Percentiles rank a stretch among this genome's conserved stretches.
Conservation (phyloP, 2,329 filamentous ascomycete species). For the Didymella pinodella region DNA sequence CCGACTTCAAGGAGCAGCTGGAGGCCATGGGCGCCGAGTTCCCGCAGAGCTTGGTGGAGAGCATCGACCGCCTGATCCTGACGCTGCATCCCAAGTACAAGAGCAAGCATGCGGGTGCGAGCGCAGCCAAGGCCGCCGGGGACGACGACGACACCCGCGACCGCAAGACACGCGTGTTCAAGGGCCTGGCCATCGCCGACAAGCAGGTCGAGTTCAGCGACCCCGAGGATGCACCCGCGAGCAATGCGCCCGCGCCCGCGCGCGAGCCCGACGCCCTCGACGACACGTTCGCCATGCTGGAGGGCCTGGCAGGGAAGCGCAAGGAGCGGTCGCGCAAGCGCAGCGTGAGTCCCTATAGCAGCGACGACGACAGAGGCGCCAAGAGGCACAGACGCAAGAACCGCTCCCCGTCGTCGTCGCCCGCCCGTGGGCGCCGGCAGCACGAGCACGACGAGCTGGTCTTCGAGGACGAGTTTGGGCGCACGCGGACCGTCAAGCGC, state of each 20-base stretch:
- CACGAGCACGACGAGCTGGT: conserved; percentile 60
- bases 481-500: conserved; percentile 52
- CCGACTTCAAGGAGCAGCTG: conserved; percentile 79
- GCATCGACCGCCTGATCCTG: conserved; percentile 84
- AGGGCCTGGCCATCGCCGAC: conserved; percentile 86
- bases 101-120: conserved; percentile 51
- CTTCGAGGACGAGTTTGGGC: conserved; percentile 67
- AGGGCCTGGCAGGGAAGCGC: conserved; percentile 73
- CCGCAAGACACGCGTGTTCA: conserved; percentile 87
- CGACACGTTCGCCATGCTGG: conserved; percentile 91
- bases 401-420: conserved; percentile 63
- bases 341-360: conserved; percentile 64
- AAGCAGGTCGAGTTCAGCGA: conserved; percentile 64
- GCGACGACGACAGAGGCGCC: conserved; percentile 52
- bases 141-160: conserved; percentile 65
- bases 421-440: conserved; percentile 47
- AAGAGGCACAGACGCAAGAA: conserved; percentile 55
- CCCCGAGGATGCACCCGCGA: conserved; percentile 55
- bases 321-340: conserved; percentile 64
- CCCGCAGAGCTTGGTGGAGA: conserved; percentile 85
- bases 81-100: conserved; percentile 94
- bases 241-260: conserved; percentile 54
- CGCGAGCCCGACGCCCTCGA: conserved; percentile 75
- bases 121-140: conserved; percentile 48
- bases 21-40: conserved; percentile 82